Percentiles rank a stretch among this genome's conserved stretches.
These are phyloP conservation scores for Fusarium sacchari DNA, from an alignment of 2,329 filamentous ascomycete genomes.

Conservation along the genomic window DNA sequence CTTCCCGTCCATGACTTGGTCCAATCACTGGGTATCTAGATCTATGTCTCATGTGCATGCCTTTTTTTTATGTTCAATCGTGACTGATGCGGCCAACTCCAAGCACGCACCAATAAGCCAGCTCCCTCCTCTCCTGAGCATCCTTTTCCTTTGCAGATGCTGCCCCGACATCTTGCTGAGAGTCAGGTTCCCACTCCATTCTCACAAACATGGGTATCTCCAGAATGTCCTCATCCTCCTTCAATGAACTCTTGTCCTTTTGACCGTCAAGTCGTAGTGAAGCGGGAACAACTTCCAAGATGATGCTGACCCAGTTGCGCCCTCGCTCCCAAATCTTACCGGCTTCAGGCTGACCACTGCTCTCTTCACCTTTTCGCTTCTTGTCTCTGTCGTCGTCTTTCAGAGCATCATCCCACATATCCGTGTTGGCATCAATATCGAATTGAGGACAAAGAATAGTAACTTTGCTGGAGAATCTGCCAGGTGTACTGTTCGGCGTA, in stretches of 20 bases:
- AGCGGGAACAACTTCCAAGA: constrained; percentile 85
- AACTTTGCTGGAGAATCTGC: constrained; percentile 79
- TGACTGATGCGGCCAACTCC: constrained; percentile 83
- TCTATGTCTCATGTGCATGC: constrained; percentile 36
- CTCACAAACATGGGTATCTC: constrained; percentile 96
- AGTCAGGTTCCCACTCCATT: constrained; percentile 86
- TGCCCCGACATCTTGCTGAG: constrained; percentile 70
- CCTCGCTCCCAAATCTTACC: constrained; percentile 97
- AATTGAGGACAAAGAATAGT: constrained; percentile 96
- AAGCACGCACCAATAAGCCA: constrained; percentile 96
- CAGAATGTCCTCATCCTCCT: constrained; percentile 71
- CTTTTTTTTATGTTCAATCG: constrained; percentile 44
- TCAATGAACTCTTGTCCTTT: constrained; percentile 58
- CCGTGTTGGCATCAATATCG: constrained; percentile 91
- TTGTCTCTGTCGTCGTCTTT: constrained; percentile 60
- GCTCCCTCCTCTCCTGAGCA: constrained; percentile 80
- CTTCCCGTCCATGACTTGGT: constrained; percentile 42
- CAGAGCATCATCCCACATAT: constrained; percentile 87
- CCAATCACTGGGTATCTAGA: constrained; percentile 55
- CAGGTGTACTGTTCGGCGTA: constrained; percentile 82
- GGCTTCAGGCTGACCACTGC: constrained; percentile 72
- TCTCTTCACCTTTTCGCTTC: constrained; percentile 54
- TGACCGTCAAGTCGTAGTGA: constrained; percentile 55
- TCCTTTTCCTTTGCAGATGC: constrained; percentile 64
- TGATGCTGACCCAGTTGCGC: constrained; percentile 93